Evolutionary conservation across 768 basidiomycete species (phyloP).

Genomic region (Nidula microcarpa): DNA sequence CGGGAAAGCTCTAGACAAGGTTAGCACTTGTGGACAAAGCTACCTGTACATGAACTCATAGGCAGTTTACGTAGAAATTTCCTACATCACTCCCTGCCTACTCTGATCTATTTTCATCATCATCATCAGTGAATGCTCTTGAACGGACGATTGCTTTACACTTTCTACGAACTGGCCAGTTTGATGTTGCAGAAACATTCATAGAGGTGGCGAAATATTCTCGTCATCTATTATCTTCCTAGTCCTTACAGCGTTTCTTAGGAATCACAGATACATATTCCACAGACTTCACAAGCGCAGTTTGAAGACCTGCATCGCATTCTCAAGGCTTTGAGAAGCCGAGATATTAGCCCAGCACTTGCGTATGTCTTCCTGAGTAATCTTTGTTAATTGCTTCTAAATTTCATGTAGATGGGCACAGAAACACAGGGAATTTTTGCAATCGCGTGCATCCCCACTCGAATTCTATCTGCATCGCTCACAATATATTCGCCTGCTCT

Average conservation of each 20-base stretch:
- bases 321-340: constrained; percentile 58
- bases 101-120: constrained; percentile 62
- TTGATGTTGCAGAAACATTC: constrained; percentile 73
- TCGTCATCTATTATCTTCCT: neutral
- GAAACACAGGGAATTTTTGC: constrained; percentile 62
- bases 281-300: constrained; percentile 43
- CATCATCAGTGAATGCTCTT: constrained; percentile 54
- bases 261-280: constrained; percentile 66
- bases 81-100: constrained; percentile 60
- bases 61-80: constrained; percentile 44
- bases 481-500: constrained; percentile 78
- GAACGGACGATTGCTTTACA: constrained; percentile 73
- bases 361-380: constrained; percentile 36
- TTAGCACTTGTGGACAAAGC: constrained; percentile 20
- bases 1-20: constrained; percentile 92
- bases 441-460: constrained; percentile 69
- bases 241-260: constrained; percentile 18
- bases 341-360: constrained; percentile 77
- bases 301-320: constrained; percentile 75
- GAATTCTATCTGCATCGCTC: constrained; percentile 91
- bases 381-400: constrained; percentile 2
- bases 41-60: too few relatives aligned
- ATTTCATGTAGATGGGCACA: constrained; percentile 67
- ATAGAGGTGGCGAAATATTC: constrained; percentile 48
- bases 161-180: constrained; percentile 78